Base-by-base conservation (phyloP, 208 protist species). In the Acanthamoeba triangularis region DNA sequence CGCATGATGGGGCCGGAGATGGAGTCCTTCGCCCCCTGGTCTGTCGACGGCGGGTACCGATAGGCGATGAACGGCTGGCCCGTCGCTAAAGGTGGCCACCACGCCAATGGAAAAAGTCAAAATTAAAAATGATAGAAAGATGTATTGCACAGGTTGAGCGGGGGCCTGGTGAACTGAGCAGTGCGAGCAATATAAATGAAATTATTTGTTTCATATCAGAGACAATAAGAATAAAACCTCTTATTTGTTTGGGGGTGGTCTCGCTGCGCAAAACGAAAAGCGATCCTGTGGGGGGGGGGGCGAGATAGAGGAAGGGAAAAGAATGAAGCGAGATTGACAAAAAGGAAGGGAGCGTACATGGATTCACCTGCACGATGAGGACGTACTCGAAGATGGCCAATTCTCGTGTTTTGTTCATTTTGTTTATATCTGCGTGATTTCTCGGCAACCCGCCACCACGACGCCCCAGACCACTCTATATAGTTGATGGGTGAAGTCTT, bases 381-480 rank as follows among this genome's bases (percentile, higher is more conserved):
- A 94, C 69, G 61, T 94, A 94, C 65, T 94, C 90, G 63, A 94
- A 94, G 59, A 94, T 94, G 65, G 90, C 85, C 4, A 94, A 59
- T 25, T 74, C 65, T 82, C 69, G 18, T 56, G 18, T 52, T 28
- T 80, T 74, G 90, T 91, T 84, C 76, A 84, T 84, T 30, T 56
- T 78, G 3, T 78, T n/a, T n/a, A n/a, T n/a, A n/a, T n/a, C n/a
- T n/a, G n/a, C n/a, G n/a, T n/a, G n/a, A n/a, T n/a, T n/a, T n/a
- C n/a, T n/a, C n/a, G n/a, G n/a, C n/a, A n/a, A n/a, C n/a, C n/a
- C n/a, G n/a, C n/a, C n/a, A n/a, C n/a, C n/a, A n/a, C n/a, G n/a
- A n/a, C n/a, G n/a, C n/a, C n/a, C n/a, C n/a, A n/a, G n/a, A n/a
- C n/a, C n/a, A n/a, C n/a, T n/a, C n/a, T n/a, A n/a, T n/a, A n/a